Evolutionary conservation across 768 basidiomycete species (phyloP).

Genomic region (Tephrocybe sp.): DNA sequence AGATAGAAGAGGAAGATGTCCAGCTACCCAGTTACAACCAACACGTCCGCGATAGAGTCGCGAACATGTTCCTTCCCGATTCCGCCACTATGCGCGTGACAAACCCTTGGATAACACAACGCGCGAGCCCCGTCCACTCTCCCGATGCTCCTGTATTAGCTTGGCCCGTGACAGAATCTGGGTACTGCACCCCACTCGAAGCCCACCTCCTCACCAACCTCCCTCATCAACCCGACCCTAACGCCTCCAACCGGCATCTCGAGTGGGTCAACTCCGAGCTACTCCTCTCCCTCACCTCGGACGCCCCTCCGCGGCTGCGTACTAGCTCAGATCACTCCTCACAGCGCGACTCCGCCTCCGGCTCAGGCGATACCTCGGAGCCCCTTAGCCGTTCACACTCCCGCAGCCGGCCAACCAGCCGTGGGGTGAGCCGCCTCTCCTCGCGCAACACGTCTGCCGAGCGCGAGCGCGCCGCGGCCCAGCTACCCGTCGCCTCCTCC

Average conservation of each 20-base stretch:
- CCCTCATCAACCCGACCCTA: slow-evolving; percentile 47
- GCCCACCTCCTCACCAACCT: slow-evolving; percentile 39
- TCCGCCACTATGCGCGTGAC: slow-evolving; percentile 59
- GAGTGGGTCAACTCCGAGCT: slow-evolving; percentile 89
- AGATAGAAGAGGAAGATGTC: slow-evolving; percentile 55
- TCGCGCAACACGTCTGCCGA: slow-evolving; percentile 65
- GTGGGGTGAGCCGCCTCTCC: slow-evolving; percentile 18
- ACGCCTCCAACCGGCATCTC: slow-evolving; percentile 43
- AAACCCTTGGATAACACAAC: slow-evolving; percentile 58
- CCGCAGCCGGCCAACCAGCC: slow-evolving; percentile 11
- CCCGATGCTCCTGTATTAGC: slow-evolving; percentile 19
- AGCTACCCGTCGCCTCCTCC: slow-evolving; percentile 4
- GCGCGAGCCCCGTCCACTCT: slow-evolving; percentile 33
- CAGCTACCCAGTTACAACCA: slow-evolving; percentile 88
- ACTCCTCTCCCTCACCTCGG: slow-evolving; percentile 57
- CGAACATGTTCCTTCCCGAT: slow-evolving; percentile 72
- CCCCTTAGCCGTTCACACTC: slow-evolving; percentile 25
- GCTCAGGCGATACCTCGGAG: too few species aligned
- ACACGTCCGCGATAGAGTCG: slow-evolving; percentile 89
- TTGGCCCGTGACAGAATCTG: slow-evolving; percentile 25
- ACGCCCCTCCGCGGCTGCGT: slow-evolving; percentile 31
- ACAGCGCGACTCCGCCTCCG: slow-evolving; percentile 15
- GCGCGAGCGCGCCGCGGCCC: slow-evolving; percentile 20
- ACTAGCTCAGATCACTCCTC: slow-evolving; percentile 18
- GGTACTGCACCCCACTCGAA: slow-evolving; percentile 39